Base-by-base conservation (phyloP, 164 flowering plant species). In the Annona cherimola region DNA sequence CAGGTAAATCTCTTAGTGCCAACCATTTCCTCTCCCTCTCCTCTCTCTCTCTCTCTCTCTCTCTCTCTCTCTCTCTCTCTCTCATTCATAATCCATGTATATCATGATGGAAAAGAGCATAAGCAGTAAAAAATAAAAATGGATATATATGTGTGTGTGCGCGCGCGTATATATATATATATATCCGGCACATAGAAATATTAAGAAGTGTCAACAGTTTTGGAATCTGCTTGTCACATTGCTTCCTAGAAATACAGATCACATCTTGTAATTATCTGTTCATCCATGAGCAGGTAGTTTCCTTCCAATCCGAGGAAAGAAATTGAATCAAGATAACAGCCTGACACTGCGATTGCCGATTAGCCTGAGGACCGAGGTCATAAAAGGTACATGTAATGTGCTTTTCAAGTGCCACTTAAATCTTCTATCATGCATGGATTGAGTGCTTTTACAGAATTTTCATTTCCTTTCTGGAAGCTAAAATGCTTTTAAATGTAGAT, bases 311-410 rank as follows among this genome's bases (percentile, higher is more conserved):
- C 35, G 0, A 26, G 46, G 35, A 62, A 45, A 64, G 18, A 50
- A 5, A 6, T 71, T 67, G 74, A 45, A 20, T 45, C 45, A 67
- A n/a, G 54, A 50, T 26, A 68, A 71, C 45, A 71, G 35, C 46
- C 39, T 71, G 61, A 63, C 68, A 2, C 26, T 71, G 39, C 60
- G 41, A 67, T 72, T 95, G 14, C 97, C 99, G 1, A 43, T 93
- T n/a, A 68, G 64, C 57, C 76, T 89, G 4, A 84, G 96, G 74
- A 84, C 88, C 12, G 99, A 95, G 69, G 76, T 87, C 50, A 84
- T 95, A 43, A 78, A 90, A 84, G 99, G 98, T 95, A 76, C n/a
- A n/a, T 46, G 18, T 19, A 16, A 0, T 9, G n/a, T 12, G 14
- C 57, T 45, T 59, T 41, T 14, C 14, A 20, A 54, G 0, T 9